Conservation (phyloP, 441 rosid species). For the Aleurites moluccanus region DNA sequence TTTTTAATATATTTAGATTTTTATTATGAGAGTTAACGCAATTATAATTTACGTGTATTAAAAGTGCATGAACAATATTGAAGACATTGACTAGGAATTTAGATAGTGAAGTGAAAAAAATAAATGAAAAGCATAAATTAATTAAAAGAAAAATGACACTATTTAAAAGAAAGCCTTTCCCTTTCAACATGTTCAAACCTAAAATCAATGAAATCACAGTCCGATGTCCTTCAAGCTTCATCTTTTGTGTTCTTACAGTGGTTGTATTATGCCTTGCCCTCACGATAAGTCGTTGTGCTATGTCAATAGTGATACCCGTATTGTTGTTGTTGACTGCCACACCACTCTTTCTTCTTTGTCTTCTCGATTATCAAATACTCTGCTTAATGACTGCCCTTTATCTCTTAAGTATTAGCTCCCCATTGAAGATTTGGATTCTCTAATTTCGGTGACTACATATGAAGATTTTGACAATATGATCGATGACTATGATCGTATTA, state of each 20-base stretch:
- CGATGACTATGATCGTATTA: slow-evolving; percentile 84
- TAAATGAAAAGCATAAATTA: no score
- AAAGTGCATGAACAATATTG: no score
- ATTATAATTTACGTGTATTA: no score
- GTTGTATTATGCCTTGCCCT: slow-evolving; percentile 90
- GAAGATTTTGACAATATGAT: no score
- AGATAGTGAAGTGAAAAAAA: no score
- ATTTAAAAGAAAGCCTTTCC: no score
- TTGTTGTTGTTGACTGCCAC: slow-evolving; percentile 78
- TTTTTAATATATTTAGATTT: no score
- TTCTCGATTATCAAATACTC: slow-evolving; percentile 58
- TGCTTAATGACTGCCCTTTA: slow-evolving; percentile 63
- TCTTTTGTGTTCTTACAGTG: slow-evolving; percentile 95
- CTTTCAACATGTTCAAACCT: no score
- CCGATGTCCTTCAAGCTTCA: slow-evolving; percentile 66
- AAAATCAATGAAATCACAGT: no score
- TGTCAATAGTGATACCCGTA: slow-evolving; percentile 90
- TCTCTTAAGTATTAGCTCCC: slow-evolving; percentile 93
- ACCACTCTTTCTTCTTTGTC: slow-evolving; percentile 57
- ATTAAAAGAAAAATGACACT: no score
- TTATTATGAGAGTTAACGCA: no score
- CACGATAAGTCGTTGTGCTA: slow-evolving; percentile 90
- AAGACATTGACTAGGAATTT: no score
- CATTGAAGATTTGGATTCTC: slow-evolving; percentile 85
- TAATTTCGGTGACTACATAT: slow-evolving; percentile 84